Percentiles rank a stretch among this genome's conserved stretches.
Conservation (phyloP, 768 basidiomycete genomes). For the Rossbeevera mucosa region DNA sequence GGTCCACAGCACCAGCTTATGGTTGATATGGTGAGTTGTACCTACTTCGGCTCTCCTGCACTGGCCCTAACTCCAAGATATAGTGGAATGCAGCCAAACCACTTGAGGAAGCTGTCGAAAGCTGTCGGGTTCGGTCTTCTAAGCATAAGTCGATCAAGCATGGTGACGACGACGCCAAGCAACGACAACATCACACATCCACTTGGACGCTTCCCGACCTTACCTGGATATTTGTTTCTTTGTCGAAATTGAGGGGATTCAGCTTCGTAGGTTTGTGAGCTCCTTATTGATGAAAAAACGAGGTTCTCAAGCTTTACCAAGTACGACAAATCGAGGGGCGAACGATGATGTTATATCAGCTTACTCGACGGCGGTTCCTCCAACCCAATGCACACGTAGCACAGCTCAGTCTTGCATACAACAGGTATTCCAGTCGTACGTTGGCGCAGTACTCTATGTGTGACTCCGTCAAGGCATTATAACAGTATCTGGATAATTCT, state of each 20-base stretch:
- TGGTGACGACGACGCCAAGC: constrained; percentile 5
- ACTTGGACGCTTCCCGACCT: background rate
- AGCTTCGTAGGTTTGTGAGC: constrained; percentile 25
- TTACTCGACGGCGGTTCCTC: constrained; percentile 35
- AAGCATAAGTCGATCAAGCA: background rate
- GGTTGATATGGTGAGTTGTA: constrained; percentile 39
- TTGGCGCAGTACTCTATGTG: background rate
- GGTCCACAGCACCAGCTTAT: constrained; percentile 25
- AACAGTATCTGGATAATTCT: constrained; percentile 87
- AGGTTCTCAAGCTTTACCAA: constrained; percentile 18
- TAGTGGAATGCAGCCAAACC: constrained; percentile 45
- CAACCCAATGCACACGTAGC: constrained; percentile 32
- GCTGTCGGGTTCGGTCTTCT: background rate
- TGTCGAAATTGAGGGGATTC: constrained; percentile 13
- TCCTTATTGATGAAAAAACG: background rate
- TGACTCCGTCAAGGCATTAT: constrained; percentile 59
- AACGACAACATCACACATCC: background rate
- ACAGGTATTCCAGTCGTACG: constrained; percentile 43
- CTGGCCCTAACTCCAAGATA: background rate
- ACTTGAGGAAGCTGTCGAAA: constrained; percentile 28
- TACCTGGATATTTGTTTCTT: background rate
- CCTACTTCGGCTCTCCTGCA: background rate
- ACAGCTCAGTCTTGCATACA: constrained; percentile 55
- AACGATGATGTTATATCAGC: constrained; percentile 40
- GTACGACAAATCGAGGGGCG: constrained; percentile 62